Evolutionary conservation across 176 grass and related monocot genomes (phyloP), one percentile per base, ranked within the genome.

Genomic region (Calamus simplicifolius): DNA sequence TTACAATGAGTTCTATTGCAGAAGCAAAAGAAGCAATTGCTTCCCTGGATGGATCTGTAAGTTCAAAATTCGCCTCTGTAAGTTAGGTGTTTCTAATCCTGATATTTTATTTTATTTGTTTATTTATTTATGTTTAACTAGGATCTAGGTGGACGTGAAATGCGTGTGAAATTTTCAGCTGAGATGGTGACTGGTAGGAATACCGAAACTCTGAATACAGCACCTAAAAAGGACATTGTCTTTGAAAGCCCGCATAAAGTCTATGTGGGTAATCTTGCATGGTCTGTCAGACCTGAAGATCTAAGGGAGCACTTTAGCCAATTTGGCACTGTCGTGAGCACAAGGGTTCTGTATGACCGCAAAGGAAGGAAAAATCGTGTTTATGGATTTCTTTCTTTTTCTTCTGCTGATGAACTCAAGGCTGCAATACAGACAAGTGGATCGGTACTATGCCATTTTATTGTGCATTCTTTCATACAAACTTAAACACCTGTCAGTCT

Each of bases 211-310:
- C 4, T 75, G 3, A 72, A 85, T 69, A 71, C 77, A 17, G 63
- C 83, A 17, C 82, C 83, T 29, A 63, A 76, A 69, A 90, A 74
- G 43, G 72, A 86, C 16, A 66, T 83, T 19, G 72, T 92, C n/a
- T 92, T 86, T 27, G 88, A 92, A 50, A 84, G 61, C 52, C 80
- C 73, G 1, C 56, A 83, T 58, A 92, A 92, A 67, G 61, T 78
- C 18, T 93, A 93, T 49, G 73, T 93, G 13, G 88, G 88, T 54
- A 93, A 93, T 27, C 69, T 93, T 57, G 63, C 88, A 3, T 93
- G 79, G 83, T 75, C 73, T 62, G 76, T 87, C 59, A 73, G 73
- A 66, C 83, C 80, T 8, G 61, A 87, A 74, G 59, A 84, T 38
- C 53, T 93, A 69, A 74, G 79, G 52, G 83, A 84, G 14, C 62